These are phyloP conservation scores for Colletotrichum eleusines DNA, from an alignment of 2,329 filamentous ascomycete species.

Conservation along the genomic window DNA sequence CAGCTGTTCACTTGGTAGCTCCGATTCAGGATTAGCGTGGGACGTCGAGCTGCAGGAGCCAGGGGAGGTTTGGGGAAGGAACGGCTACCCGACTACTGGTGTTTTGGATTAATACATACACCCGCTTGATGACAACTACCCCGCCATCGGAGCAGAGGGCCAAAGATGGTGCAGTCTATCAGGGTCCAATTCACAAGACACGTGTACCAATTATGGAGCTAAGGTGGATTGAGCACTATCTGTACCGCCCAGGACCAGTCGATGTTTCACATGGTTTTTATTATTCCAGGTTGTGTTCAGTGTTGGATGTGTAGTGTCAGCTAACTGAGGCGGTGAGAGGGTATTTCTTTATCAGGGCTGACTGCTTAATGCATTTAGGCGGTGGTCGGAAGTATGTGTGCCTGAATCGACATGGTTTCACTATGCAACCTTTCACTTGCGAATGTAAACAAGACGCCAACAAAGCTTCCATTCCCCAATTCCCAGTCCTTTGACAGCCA, in stretches of 20 bases:
- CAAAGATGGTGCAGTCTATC: conserved; percentile 6
- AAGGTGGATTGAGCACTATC: not conserved
- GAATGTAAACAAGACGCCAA: conserved; percentile 20
- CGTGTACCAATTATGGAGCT: conserved; percentile 21
- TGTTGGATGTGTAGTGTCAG: not conserved
- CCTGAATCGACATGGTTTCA: not conserved
- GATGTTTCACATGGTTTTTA: not conserved
- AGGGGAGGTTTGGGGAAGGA: conserved; percentile 18
- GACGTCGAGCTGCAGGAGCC: conserved; percentile 13
- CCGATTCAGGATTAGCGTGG: conserved; percentile 40
- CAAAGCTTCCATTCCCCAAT: not conserved
- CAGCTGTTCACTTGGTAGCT: conserved; percentile 48
- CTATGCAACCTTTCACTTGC: not conserved
- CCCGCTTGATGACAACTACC: conserved; percentile 8
- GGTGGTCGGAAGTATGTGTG: not conserved
- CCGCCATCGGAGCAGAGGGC: conserved; percentile 19
- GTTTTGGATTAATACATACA: not conserved
- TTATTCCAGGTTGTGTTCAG: not conserved
- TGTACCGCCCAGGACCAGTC: too few relatives aligned
- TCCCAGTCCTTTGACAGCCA: not conserved
- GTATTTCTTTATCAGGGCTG: not conserved
- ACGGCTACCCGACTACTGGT: conserved; percentile 12
- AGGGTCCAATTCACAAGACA: conserved; percentile 18
- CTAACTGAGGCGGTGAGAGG: not conserved
- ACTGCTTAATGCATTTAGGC: not conserved